Base-by-base conservation (phyloP, 768 basidiomycete genomes). In the Postia placenta region DNA sequence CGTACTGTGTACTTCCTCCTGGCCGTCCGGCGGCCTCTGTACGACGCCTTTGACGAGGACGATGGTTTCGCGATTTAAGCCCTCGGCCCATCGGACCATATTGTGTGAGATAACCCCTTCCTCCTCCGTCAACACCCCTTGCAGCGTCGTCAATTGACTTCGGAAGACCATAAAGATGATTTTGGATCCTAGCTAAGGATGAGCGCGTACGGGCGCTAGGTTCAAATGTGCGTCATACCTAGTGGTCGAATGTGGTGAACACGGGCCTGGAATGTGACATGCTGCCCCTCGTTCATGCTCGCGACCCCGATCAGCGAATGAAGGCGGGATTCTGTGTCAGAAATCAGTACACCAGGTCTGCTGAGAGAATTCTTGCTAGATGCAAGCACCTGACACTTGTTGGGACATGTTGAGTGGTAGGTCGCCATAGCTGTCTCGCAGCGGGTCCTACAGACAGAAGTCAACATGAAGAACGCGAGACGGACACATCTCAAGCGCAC, bases 51-150 rank as follows among this genome's bases (percentile, higher is more conserved):
- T 84, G 5, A 96, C 86, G 22, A 93, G 78, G 2, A 98, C 86
- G 60, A 99, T 92, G 47, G 85, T 86, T 69, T 99, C 96, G 54
- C 80, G 77, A 14, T 83, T 72, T 47, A 98, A 69, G 23, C 79
- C 65, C 26, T 83, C 82, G n/a, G 85, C 80, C 87, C 88, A 98
- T 66, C 92, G 95, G 30, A 94, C 80, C 96, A 99, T 99, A 62
- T 91, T 91, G 68, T 92, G 93, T 39, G 91, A 94, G 17, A 98
- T 75, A 55, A 76, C 80, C 35, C 80, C 85, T 12, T 79, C 74
- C 23, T 84, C 71, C 20, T 87, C 80, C 39, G 74, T 68, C 51
- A 95, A 70, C 37, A 98, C 70, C 40, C 86, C 92, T 62, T 99
- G 95, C 12, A 99, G 80, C 37, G 93, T 76, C 55, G 84, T 76